Base-by-base conservation (phyloP, 176 grass and related monocot species). In the Chloris gayana region DNA sequence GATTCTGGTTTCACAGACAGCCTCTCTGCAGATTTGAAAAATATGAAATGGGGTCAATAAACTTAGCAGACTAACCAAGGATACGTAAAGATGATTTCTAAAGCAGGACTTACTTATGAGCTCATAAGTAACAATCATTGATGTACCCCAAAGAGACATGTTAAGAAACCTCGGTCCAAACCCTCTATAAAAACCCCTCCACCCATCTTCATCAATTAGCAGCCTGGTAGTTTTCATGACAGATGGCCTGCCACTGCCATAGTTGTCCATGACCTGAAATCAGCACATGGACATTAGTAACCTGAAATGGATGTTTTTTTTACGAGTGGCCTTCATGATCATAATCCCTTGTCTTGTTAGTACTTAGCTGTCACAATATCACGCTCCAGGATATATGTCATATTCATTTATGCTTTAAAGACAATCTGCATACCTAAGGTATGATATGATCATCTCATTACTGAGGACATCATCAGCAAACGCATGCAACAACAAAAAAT, bases 71-170 rank as follows among this genome's bases (percentile, higher is more conserved):
- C 27, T n/a, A 17, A 34, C 73, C 1, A 25, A 45, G 41, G 0
- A 65, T 24, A 22, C 37, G 30, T 38, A 60, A 53, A 30, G 22
- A 70, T 42, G 41, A 50, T 56, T 22, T 49, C 13, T 62, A 24
- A 24, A 44, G 74, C 19, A 25, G 3, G 9, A 29, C 92, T 76
- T 80, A 98, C 96, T 98, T 89, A 95, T 98, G 37, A 98, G 86
- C 84, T 98, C 96, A 12, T 98, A 98, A 47, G 96, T 98, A 44
- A 98, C 92, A 21, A 98, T 98, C 96, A 98, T 98, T 32, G 96
- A 95, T 92, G 96, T 98, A 60, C 96, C 96, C 92, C 96, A 98
- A 26, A 98, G 84, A 65, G 96, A 98, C 96, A 98, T 93, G 82
- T 98, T 98, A 44, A 98, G 88, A 69, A 93, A 93, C 10, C 96